Evolutionary conservation across 2,329 filamentous ascomycete species (phyloP).

Genomic region (Fusarium veterinarium): DNA sequence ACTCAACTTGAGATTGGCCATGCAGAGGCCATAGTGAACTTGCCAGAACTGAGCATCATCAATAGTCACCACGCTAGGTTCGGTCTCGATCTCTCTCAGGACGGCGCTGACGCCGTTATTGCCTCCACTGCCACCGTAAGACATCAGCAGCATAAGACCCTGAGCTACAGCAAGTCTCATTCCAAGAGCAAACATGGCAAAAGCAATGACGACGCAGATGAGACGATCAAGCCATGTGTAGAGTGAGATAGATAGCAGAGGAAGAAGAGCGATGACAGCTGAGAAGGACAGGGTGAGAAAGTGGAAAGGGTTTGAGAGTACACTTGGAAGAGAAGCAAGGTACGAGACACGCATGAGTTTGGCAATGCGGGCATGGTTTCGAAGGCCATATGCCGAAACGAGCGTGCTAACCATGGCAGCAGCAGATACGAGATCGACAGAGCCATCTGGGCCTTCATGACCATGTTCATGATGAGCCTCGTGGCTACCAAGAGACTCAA

Average conservation of each 20-base stretch:
- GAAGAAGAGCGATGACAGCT: slow-evolving; percentile 80
- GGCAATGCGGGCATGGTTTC: slow-evolving; percentile 92
- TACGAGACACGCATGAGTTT: slow-evolving; percentile 90
- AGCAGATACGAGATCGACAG: slow-evolving; percentile 82
- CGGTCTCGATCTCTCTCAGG: slow-evolving; percentile 85
- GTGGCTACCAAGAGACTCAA: slow-evolving; percentile 73
- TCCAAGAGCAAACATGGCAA: slow-evolving; percentile 90
- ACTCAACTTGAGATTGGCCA: slow-evolving; percentile 90
- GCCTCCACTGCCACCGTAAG: slow-evolving; percentile 65
- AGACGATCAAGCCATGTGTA: slow-evolving; percentile 86
- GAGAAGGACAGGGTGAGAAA: slow-evolving; percentile 93
- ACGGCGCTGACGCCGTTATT: slow-evolving; percentile 73
- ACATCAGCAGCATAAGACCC: slow-evolving; percentile 96
- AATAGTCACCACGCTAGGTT: slow-evolving; percentile 79
- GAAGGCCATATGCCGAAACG: slow-evolving; percentile 85
- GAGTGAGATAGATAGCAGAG: slow-evolving; percentile 82
- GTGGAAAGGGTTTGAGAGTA: slow-evolving; percentile 95
- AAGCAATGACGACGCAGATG: slow-evolving; percentile 82
- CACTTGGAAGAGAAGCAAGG: slow-evolving; percentile 81
- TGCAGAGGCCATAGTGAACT: slow-evolving; percentile 95
- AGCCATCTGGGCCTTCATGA: slow-evolving; percentile 76
- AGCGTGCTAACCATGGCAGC: slow-evolving; percentile 86
- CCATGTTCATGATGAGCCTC: slow-evolving; percentile 76
- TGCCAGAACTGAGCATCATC: slow-evolving; percentile 98
- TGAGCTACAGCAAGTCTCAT: slow-evolving; percentile 85